phyloP scores from a whole-genome alignment of 495 filamentous ascomycete genomes.

The Darksidea phi region DNA sequence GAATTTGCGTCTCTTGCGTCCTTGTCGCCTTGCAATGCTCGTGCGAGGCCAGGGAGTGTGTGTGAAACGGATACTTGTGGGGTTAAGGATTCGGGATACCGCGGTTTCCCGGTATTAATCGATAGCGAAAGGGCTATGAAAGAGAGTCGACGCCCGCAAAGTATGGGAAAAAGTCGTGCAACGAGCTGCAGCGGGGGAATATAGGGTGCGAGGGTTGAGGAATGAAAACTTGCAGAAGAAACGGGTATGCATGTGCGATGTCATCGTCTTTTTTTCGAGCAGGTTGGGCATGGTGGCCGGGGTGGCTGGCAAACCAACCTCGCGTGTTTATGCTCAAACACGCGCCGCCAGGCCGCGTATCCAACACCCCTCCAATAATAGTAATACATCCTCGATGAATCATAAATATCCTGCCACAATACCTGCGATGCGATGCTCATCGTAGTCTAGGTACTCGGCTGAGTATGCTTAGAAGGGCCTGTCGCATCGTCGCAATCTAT shows the following conservation, averaged over 20 bases:
- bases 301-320: background rate
- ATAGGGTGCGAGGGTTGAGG: background rate
- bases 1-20: conserved; percentile 10
- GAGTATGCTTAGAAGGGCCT: too few species aligned
- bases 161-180: conserved; percentile 2
- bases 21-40: conserved; percentile 17
- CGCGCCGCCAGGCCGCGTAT: background rate
- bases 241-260: background rate
- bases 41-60: background rate
- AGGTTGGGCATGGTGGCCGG: background rate
- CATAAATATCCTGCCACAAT: too few species aligned
- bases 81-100: background rate
- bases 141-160: too few species aligned
- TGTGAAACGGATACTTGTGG: conserved; percentile 22
- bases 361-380: too few species aligned
- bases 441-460: too few species aligned
- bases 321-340: background rate
- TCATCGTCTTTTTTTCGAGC: background rate
- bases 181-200: background rate
- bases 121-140: background rate
- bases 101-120: conserved; percentile 2
- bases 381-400: too few species aligned
- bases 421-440: too few species aligned
- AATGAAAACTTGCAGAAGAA: background rate
- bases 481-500: too few species aligned